A percentile compares a stretch with the other conserved stretches of the same genome.
Evolutionary conservation across 345 rosid genomes (phyloP).

Genomic region (Camelina sativa): DNA sequence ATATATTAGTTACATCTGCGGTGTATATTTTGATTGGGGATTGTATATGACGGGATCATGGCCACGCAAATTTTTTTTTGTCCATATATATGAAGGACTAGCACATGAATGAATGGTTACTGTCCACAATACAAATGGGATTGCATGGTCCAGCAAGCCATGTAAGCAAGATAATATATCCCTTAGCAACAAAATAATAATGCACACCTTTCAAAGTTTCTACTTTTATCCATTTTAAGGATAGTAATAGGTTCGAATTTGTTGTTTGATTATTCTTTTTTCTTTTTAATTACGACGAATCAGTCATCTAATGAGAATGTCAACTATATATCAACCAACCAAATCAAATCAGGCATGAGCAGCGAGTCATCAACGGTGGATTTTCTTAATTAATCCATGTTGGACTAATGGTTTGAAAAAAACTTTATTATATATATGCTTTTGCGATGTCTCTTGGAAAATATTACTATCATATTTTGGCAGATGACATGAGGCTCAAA

Average conservation of each 20-base stretch:
- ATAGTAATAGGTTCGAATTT: not conserved
- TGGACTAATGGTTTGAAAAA: constrained; percentile 8
- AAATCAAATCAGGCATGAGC: constrained; percentile 15
- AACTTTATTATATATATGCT: not conserved
- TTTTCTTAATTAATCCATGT: not conserved
- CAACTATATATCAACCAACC: not conserved
- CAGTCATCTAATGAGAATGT: not conserved
- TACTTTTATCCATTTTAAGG: not conserved
- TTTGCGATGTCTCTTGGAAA: not conserved
- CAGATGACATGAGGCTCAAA: not conserved
- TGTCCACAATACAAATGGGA: constrained; percentile 18
- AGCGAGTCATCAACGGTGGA: constrained; percentile 21
- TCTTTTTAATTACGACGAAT: not conserved
- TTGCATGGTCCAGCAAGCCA: constrained; percentile 27
- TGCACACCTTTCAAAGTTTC: constrained; percentile 19
- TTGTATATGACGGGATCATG: not conserved
- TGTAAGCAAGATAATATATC: constrained; percentile 13
- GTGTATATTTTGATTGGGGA: too few species aligned
- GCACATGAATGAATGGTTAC: too few species aligned
- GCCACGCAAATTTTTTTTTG: constrained; percentile 22
- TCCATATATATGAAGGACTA: constrained; percentile 1
- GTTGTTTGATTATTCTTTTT: not conserved
- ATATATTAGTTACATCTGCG: too few species aligned
- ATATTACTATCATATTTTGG: not conserved
- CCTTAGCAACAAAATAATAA: not conserved